These are phyloP conservation scores for Cladosporium velox DNA, from an alignment of 2,329 filamentous ascomycete species.

Conservation along the genomic window DNA sequence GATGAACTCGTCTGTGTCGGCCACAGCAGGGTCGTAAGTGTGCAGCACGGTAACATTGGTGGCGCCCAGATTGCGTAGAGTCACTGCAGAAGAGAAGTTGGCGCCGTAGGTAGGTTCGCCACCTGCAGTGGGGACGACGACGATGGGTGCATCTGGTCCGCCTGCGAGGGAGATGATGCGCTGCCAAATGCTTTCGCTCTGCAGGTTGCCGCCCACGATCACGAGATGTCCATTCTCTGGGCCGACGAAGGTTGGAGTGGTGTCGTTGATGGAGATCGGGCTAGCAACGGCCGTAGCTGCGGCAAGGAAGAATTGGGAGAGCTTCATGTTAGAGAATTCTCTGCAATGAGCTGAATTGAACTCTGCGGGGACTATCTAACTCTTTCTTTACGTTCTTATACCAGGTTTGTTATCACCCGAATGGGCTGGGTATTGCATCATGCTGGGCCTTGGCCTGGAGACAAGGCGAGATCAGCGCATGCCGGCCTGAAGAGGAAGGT, in stretches of 20 bases:
- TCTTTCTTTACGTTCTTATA: not conserved
- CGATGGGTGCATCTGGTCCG: constrained; percentile 24
- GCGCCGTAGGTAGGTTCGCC: constrained; percentile 27
- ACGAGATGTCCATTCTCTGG: constrained; percentile 28
- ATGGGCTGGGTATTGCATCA: constrained; percentile 3
- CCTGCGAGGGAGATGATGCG: constrained; percentile 28
- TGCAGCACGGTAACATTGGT: constrained; percentile 29
- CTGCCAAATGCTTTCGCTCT: constrained; percentile 25
- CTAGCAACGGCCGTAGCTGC: not conserved
- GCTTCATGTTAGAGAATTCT: not conserved
- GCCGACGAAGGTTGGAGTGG: constrained; percentile 11
- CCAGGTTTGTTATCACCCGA: not conserved
- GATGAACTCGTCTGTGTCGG: constrained; percentile 28
- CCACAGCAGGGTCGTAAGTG: constrained; percentile 27
- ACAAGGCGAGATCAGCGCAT: not conserved
- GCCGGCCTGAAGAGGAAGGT: constrained; percentile 1
- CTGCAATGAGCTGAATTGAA: not conserved
- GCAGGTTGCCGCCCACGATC: constrained; percentile 28
- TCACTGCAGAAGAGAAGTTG: constrained; percentile 25
- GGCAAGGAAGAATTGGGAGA: not conserved
- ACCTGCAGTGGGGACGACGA: constrained; percentile 29
- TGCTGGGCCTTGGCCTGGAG: constrained; percentile 2
- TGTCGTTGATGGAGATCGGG: not conserved
- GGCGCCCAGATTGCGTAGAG: constrained; percentile 25
- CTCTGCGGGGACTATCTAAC: too few species aligned